These are phyloP conservation scores for Ephemerocybe angulata DNA, from an alignment of 768 basidiomycete genomes.

Conservation along the genomic window DNA sequence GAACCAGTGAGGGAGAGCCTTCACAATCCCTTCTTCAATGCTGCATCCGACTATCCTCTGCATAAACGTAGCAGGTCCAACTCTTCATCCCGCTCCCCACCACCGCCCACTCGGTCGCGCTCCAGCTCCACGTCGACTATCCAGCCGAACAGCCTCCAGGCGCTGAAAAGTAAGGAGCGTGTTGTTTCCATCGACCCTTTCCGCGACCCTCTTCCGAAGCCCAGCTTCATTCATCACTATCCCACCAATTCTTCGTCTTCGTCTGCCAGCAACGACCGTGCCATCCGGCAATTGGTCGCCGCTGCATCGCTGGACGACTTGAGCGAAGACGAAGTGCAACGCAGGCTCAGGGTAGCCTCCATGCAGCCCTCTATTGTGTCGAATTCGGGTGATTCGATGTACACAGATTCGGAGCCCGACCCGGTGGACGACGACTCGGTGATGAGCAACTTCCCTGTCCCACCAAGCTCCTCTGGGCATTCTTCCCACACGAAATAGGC, in stretches of 20 bases:
- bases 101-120: conserved; percentile 21
- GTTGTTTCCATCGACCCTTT: conserved; percentile 36
- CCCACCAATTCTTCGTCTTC: conserved; percentile 34
- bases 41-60: conserved; percentile 17
- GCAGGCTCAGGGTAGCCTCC: conserved; percentile 52
- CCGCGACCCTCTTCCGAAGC: conserved; percentile 34
- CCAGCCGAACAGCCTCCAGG: neutral
- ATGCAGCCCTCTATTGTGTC: conserved; percentile 50
- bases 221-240: conserved; percentile 30
- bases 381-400: conserved; percentile 29
- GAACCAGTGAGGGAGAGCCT: conserved; percentile 30
- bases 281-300: conserved; percentile 62
- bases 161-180: conserved; percentile 8
- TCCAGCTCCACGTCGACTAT: conserved; percentile 36
- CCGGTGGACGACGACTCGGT: conserved; percentile 34
- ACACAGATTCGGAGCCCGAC: conserved; percentile 21
- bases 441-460: conserved; percentile 37
- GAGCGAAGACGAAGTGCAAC: conserved; percentile 42
- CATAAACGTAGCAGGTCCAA: conserved; percentile 7
- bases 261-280: conserved; percentile 46
- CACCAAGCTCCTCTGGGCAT: conserved; percentile 24
- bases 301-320: conserved; percentile 44
- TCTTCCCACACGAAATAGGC: too few species aligned
- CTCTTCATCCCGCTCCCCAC: neutral
- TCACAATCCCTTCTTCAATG: conserved; percentile 43